Percentiles rank a stretch among this genome's conserved stretches.
These are phyloP conservation scores for Prunus davidiana DNA, from an alignment of 306 rosid genomes.

Conservation along the genomic window DNA sequence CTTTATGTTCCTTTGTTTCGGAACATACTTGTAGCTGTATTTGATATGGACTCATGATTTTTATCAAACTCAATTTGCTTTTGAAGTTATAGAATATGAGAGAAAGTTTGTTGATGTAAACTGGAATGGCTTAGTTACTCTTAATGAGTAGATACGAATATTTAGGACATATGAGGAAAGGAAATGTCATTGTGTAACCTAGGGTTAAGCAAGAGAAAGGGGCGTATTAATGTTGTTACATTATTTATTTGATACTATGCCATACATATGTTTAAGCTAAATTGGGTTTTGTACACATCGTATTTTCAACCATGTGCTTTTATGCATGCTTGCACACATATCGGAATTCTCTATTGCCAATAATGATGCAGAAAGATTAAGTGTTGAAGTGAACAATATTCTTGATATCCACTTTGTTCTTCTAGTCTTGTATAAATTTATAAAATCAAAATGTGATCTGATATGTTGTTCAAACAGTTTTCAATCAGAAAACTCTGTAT, in stretches of 20 bases:
- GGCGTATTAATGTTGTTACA: not conserved
- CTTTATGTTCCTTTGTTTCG: not conserved
- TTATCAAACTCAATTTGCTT: not conserved
- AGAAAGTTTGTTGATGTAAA: constrained; percentile 1
- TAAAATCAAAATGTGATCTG: constrained; percentile 8
- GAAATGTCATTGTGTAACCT: not conserved
- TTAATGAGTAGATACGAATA: not conserved
- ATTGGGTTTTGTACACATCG: not conserved
- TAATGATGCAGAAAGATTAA: not conserved
- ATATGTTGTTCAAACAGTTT: constrained; percentile 49
- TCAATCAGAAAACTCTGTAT: constrained; percentile 85
- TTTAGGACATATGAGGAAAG: not conserved
- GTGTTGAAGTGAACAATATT: not conserved
- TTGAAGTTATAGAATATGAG: not conserved
- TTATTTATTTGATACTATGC: not conserved
- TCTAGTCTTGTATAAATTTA: not conserved
- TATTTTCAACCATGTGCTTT: not conserved
- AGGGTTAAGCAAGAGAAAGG: not conserved
- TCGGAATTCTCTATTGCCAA: not conserved
- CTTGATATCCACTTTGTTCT: not conserved
- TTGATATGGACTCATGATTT: not conserved
- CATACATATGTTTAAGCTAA: not conserved
- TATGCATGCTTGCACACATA: not conserved
- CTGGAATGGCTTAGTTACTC: not conserved
- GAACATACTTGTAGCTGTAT: not conserved